Percentiles rank a stretch among this genome's conserved stretches.
phyloP scores from a whole-genome alignment of 202 grass and related monocot species.

The Carex arenaria region DNA sequence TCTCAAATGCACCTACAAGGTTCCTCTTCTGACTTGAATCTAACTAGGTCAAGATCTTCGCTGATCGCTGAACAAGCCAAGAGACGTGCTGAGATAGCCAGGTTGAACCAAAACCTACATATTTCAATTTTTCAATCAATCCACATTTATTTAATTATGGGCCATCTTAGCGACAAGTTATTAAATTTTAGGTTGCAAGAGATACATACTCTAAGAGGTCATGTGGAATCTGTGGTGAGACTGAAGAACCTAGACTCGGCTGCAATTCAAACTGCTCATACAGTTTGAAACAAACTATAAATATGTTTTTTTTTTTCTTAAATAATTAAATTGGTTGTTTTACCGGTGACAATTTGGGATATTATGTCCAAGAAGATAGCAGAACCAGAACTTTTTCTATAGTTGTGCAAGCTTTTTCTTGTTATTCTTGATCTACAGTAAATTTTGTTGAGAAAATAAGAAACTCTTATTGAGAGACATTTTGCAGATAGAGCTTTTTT shows the following conservation, averaged over 20 bases:
- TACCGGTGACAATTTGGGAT: neutral
- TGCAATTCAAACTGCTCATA: constrained; percentile 31
- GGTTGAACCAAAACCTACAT: constrained; percentile 28
- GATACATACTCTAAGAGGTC: constrained; percentile 35
- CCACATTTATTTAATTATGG: neutral
- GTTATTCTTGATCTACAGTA: neutral
- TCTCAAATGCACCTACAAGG: constrained; percentile 24
- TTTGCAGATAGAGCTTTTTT: neutral
- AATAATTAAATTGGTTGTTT: constrained; percentile 15
- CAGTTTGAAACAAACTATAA: constrained; percentile 33
- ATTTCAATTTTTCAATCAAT: neutral
- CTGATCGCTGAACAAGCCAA: constrained; percentile 47
- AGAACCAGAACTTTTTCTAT: neutral
- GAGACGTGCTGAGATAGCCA: constrained; percentile 70
- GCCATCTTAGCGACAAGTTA: neutral
- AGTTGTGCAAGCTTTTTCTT: neutral
- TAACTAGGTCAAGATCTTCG: constrained; percentile 30
- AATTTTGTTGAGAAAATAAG: neutral
- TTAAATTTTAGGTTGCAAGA: constrained; percentile 45
- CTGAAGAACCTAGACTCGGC: constrained; percentile 43
- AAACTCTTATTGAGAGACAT: neutral
- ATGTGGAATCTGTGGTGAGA: constrained; percentile 53
- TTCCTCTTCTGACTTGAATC: constrained; percentile 39
- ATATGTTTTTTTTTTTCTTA: neutral
- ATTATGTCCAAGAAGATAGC: neutral